Evolutionary conservation across 2,329 filamentous ascomycete species (phyloP).

Genomic region (Ascochyta fabae): DNA sequence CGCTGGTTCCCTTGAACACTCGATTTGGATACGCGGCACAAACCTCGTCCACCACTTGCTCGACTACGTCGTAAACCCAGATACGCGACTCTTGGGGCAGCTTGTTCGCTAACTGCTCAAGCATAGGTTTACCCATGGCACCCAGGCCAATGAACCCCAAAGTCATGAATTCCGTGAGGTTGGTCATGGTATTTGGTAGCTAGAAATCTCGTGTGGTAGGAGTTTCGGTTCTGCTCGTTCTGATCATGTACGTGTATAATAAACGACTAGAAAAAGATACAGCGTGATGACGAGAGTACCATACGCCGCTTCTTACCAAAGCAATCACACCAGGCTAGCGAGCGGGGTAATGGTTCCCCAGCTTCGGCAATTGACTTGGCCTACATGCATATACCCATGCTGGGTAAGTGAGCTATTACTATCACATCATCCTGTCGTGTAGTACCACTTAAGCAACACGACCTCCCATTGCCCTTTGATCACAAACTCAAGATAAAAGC

Average conservation of each 20-base stretch:
- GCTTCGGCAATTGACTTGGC: constrained; percentile 8
- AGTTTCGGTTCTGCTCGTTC: background rate
- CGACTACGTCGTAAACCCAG: constrained; percentile 58
- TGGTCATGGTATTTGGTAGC: constrained; percentile 24
- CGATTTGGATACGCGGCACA: constrained; percentile 49
- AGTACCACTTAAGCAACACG: background rate
- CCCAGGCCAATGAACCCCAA: constrained; percentile 62
- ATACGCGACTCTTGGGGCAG: constrained; percentile 52
- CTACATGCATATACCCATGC: background rate
- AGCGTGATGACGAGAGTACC: background rate
- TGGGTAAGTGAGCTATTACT: background rate
- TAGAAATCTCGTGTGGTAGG: background rate
- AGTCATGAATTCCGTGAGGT: constrained; percentile 29
- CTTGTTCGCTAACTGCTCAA: constrained; percentile 57
- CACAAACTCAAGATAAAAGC: too few relatives aligned
- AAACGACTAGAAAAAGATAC: background rate
- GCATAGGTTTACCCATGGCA: constrained; percentile 64
- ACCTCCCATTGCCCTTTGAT: background rate
- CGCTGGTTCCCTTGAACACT: constrained; percentile 50
- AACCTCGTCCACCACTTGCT: constrained; percentile 52
- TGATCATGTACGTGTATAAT: background rate
- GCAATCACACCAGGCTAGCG: background rate
- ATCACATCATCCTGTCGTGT: background rate
- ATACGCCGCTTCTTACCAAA: constrained; percentile 4
- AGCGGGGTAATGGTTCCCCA: constrained; percentile 15